Evolutionary conservation across 2,329 filamentous ascomycete genomes (phyloP).

Genomic region (Aspergillus cejpii): DNA sequence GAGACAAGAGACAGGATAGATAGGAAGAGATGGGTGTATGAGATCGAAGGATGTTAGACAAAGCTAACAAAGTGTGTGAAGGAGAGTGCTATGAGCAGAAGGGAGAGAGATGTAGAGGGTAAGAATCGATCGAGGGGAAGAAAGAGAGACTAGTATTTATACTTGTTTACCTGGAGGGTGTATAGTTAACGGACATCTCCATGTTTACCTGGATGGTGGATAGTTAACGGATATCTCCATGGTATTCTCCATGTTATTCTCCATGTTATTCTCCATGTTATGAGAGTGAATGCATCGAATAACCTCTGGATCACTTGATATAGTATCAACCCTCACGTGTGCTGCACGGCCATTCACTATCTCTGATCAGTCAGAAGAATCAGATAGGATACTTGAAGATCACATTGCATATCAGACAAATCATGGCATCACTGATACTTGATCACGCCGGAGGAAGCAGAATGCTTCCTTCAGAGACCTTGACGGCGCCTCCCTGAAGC

Average conservation of each 20-base stretch:
- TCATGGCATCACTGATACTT: background rate
- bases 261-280: background rate
- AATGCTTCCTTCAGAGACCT: slow-evolving; percentile 31
- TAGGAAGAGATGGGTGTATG: background rate
- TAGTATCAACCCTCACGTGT: background rate
- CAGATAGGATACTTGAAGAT: background rate
- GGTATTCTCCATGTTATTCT: too few relatives aligned
- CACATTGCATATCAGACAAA: background rate
- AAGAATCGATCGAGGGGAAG: background rate
- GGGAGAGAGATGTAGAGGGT: background rate
- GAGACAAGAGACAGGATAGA: background rate
- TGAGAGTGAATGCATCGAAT: background rate
- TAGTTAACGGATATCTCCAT: too few relatives aligned
- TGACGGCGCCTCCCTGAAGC: slow-evolving; percentile 31
- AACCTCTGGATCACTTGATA: background rate
- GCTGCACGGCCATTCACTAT: background rate
- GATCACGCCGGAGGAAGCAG: slow-evolving; percentile 17
- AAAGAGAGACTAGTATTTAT: background rate
- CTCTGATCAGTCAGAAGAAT: background rate
- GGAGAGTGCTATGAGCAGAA: background rate
- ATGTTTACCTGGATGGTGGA: too few relatives aligned
- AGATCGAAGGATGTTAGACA: too few relatives aligned
- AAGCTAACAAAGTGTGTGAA: background rate
- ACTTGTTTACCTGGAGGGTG: background rate
- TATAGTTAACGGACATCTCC: background rate